A percentile compares a stretch with the other conserved stretches of the same genome.
These are phyloP conservation scores for Pelargonium australe DNA, from an alignment of 441 rosid species.

Conservation along the genomic window DNA sequence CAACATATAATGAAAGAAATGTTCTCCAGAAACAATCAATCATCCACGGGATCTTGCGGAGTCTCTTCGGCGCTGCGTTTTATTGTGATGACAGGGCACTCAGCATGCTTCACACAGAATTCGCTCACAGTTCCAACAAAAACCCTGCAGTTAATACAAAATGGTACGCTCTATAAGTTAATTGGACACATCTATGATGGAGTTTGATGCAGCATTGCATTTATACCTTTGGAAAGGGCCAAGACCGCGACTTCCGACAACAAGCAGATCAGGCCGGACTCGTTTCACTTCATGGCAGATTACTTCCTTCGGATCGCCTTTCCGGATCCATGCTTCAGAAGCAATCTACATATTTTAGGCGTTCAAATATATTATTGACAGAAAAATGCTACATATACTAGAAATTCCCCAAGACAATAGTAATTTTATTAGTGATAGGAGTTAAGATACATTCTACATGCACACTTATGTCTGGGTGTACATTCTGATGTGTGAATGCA, in stretches of 20 bases:
- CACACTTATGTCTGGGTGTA: neutral
- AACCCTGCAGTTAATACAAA: constrained; percentile 43
- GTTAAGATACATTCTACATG: neutral
- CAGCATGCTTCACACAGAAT: constrained; percentile 89
- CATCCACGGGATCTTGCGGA: constrained; percentile 92
- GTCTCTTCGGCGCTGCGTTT: constrained; percentile 72
- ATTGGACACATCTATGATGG: neutral
- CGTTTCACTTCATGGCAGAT: constrained; percentile 83
- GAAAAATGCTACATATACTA: neutral
- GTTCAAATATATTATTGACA: neutral
- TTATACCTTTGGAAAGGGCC: constrained; percentile 84
- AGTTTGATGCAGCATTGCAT: neutral
- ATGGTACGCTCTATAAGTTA: neutral
- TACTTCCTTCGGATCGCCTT: constrained; percentile 77
- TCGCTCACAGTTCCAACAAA: constrained; percentile 95
- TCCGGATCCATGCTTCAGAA: constrained; percentile 84
- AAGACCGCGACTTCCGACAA: constrained; percentile 84
- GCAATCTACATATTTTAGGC: constrained; percentile 37
- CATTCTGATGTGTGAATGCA: neutral
- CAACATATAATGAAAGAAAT: neutral
- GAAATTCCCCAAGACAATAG: neutral
- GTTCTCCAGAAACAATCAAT: constrained; percentile 28
- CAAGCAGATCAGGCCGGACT: constrained; percentile 75
- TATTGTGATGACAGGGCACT: constrained; percentile 78
- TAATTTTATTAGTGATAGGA: neutral